Evolutionary conservation across 345 rosid genomes (phyloP).

Genomic region (Eutrema japonicum): DNA sequence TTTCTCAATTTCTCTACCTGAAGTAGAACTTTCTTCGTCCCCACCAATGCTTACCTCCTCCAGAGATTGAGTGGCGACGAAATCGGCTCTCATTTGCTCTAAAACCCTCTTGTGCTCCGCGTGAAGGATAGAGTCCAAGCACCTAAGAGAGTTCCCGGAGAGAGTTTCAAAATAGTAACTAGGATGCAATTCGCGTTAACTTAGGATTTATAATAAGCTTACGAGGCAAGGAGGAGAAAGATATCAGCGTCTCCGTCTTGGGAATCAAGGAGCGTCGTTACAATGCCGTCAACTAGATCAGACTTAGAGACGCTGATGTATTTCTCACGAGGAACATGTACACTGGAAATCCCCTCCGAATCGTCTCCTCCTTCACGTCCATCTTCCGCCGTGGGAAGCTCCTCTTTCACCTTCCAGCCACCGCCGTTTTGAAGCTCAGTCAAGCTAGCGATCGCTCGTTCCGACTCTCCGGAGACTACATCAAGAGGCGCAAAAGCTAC

Average conservation of each 20-base stretch:
- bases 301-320: constrained; percentile 75
- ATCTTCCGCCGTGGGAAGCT: constrained; percentile 19
- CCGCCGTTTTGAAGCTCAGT: constrained; percentile 30
- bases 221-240: constrained; percentile 76
- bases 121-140: constrained; percentile 83
- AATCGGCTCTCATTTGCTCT: constrained; percentile 82
- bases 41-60: constrained; percentile 39
- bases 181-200: neutral
- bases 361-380: constrained; percentile 31
- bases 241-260: constrained; percentile 56
- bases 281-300: constrained; percentile 68
- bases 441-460: constrained; percentile 23
- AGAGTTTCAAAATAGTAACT: neutral
- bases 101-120: constrained; percentile 82
- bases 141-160: constrained; percentile 50
- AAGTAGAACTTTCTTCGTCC: constrained; percentile 31
- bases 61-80: constrained; percentile 49
- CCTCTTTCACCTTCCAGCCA: constrained; percentile 28
- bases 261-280: constrained; percentile 53
- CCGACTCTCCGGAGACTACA: constrained; percentile 32
- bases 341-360: constrained; percentile 58
- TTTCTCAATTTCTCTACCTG: constrained; percentile 30
- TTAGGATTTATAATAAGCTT: constrained; percentile 32
- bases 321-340: constrained; percentile 77
- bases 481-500: constrained; percentile 31